Percentiles rank a stretch among this genome's conserved stretches.
phyloP scores from a whole-genome alignment of 805 yeast species.

The Cyberlindnera petersonii region DNA sequence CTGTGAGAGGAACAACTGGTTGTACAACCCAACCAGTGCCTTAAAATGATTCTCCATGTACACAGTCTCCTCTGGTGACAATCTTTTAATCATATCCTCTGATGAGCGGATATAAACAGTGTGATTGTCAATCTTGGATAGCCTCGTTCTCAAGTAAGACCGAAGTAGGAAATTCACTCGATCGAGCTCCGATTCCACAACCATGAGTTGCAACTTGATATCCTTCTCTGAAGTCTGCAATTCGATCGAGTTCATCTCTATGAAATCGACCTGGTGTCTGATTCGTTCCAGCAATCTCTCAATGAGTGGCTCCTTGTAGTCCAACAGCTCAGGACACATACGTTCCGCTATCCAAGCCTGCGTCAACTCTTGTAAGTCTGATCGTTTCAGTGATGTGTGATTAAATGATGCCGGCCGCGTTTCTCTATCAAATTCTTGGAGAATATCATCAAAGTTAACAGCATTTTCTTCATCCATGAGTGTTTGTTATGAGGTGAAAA shows the following conservation, averaged over 20 bases:
- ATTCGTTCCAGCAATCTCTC: slow-evolving; percentile 54
- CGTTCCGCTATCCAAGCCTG: slow-evolving; percentile 81
- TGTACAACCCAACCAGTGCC: slow-evolving; percentile 61
- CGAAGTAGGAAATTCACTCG: slow-evolving; percentile 79
- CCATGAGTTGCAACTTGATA: slow-evolving; percentile 72
- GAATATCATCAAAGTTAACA: slow-evolving; percentile 69
- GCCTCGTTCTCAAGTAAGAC: slow-evolving; percentile 72
- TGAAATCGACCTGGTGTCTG: slow-evolving; percentile 66
- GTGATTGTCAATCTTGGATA: slow-evolving; percentile 62
- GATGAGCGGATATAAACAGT: slow-evolving; percentile 54
- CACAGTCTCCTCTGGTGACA: slow-evolving; percentile 57
- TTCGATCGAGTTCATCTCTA: slow-evolving; percentile 76
- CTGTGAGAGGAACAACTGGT: slow-evolving; percentile 57
- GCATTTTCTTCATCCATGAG: too few species aligned
- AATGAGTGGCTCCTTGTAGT: slow-evolving; percentile 61
- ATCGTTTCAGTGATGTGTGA: slow-evolving; percentile 25
- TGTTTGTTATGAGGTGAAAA: too few species aligned
- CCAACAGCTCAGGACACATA: slow-evolving; percentile 81
- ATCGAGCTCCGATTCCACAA: slow-evolving; percentile 90
- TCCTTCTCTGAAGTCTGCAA: slow-evolving; percentile 60
- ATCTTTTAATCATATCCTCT: slow-evolving; percentile 34
- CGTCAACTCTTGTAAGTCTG: slow-evolving; percentile 44
- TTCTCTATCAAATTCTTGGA: slow-evolving; percentile 58
- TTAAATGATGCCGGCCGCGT: slow-evolving; percentile 31
- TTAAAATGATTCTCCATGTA: slow-evolving; percentile 70